These are phyloP conservation scores for Plectosphaerella plurivora DNA, from an alignment of 2,329 filamentous ascomycete genomes.

Conservation along the genomic window DNA sequence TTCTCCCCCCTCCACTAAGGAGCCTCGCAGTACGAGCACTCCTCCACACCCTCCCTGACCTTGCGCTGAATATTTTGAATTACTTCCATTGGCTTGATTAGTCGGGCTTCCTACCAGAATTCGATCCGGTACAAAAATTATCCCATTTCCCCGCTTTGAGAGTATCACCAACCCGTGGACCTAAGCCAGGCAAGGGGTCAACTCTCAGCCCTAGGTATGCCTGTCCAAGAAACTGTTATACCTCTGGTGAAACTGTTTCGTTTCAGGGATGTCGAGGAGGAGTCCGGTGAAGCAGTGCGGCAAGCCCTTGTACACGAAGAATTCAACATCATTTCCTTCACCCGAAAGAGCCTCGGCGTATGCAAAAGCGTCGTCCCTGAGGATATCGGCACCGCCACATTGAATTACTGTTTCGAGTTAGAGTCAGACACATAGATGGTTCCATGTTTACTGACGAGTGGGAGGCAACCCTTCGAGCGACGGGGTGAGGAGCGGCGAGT, in stretches of 20 bases:
- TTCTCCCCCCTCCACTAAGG: too few relatives aligned
- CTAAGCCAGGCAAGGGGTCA: too few relatives aligned
- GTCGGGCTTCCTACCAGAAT: too few relatives aligned
- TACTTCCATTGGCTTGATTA: too few relatives aligned
- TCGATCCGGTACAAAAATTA: too few relatives aligned
- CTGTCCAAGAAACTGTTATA: background rate
- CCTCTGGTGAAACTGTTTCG: background rate
- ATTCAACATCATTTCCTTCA: conserved; percentile 24
- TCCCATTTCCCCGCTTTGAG: too few relatives aligned
- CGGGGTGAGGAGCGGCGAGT: conserved; percentile 28
- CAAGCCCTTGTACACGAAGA: conserved; percentile 27
- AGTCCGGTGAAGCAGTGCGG: conserved; percentile 20
- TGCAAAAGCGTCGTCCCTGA: conserved; percentile 33
- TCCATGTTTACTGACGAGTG: conserved; percentile 16
- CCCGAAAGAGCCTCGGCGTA: conserved; percentile 28
- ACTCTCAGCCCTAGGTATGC: too few relatives aligned
- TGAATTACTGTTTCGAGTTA: conserved; percentile 22
- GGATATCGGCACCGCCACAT: conserved; percentile 25
- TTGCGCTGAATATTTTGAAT: too few relatives aligned
- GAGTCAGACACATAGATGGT: background rate
- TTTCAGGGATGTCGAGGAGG: background rate
- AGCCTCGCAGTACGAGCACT: too few relatives aligned
- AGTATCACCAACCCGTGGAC: too few relatives aligned
- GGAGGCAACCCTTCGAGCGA: conserved; percentile 24
- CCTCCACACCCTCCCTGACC: too few relatives aligned